Conservation (phyloP, 352 stramenopile species). For the Pythium dissimile region DNA sequence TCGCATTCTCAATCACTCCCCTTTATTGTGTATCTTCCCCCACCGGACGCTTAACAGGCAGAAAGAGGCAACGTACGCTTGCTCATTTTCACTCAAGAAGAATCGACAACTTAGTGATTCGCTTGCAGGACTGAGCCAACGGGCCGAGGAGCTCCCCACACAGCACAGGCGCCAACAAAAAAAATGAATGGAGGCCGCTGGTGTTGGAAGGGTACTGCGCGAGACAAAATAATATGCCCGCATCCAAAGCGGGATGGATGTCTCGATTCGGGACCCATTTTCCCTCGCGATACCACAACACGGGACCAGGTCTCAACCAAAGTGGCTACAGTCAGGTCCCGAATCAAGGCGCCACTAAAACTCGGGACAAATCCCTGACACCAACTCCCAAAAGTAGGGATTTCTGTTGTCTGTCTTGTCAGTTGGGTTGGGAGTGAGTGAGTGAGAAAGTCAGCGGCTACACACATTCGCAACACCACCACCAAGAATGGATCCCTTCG, state of each 20-base stretch:
- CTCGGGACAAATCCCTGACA: background rate
- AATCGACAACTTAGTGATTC: conserved; percentile 53
- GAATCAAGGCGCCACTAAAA: background rate
- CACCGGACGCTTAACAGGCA: too few species aligned
- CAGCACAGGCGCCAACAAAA: conserved; percentile 15
- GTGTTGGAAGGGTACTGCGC: conserved; percentile 10
- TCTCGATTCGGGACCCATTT: background rate
- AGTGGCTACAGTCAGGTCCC: background rate
- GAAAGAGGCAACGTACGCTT: conserved; percentile 62
- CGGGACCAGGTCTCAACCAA: background rate
- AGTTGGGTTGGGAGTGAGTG: conserved; percentile 23
- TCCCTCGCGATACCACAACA: background rate
- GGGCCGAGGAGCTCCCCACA: background rate
- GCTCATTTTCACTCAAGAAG: conserved; percentile 82
- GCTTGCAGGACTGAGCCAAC: conserved; percentile 24
- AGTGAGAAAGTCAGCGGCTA: conserved; percentile 24
- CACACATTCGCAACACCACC: background rate
- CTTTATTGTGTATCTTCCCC: too few species aligned
- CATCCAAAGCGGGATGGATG: background rate
- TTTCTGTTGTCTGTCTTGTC: background rate
- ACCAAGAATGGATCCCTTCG: too few species aligned
- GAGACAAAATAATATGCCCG: conserved; percentile 19
- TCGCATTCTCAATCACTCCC: background rate
- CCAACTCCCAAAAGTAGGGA: background rate
- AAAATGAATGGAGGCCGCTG: conserved; percentile 35